A percentile compares a stretch with the other conserved stretches of the same genome.
Evolutionary conservation across 176 grass and related monocot species (phyloP).

Genomic region (Thalia dealbata): DNA sequence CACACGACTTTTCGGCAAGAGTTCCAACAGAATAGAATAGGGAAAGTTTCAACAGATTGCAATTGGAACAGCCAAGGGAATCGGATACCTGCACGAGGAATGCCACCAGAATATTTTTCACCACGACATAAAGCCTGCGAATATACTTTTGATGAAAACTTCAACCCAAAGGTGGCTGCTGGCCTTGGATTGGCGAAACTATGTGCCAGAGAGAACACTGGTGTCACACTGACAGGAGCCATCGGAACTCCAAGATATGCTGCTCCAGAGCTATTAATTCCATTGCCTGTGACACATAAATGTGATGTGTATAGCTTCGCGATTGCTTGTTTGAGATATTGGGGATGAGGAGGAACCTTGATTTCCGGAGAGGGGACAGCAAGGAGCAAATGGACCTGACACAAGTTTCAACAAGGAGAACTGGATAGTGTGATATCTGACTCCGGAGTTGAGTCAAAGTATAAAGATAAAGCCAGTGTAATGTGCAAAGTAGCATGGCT

Average conservation of each 20-base stretch:
- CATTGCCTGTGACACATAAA: not conserved
- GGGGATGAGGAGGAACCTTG: not conserved
- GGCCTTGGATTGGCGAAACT: not conserved
- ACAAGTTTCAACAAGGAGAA: not conserved
- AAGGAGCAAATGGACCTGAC: not conserved
- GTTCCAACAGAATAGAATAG: not conserved
- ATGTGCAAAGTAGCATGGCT: constrained; percentile 1
- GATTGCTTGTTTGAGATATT: not conserved
- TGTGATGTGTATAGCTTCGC: not conserved
- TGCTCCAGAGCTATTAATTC: not conserved
- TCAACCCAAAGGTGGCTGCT: not conserved
- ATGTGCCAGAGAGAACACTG: not conserved
- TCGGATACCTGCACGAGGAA: constrained; percentile 1
- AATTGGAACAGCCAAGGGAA: not conserved
- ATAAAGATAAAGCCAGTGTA: not conserved
- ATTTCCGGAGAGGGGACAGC: not conserved
- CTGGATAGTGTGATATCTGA: not conserved
- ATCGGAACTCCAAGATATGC: not conserved
- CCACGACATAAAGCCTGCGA: not conserved
- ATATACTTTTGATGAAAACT: not conserved
- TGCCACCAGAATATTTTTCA: not conserved
- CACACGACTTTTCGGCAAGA: not conserved
- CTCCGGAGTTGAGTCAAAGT: not conserved
- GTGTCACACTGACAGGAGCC: not conserved
- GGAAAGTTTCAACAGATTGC: not conserved